phyloP scores from a whole-genome alignment of 805 yeast species.

The Wickerhamomyces chaumierensis region DNA sequence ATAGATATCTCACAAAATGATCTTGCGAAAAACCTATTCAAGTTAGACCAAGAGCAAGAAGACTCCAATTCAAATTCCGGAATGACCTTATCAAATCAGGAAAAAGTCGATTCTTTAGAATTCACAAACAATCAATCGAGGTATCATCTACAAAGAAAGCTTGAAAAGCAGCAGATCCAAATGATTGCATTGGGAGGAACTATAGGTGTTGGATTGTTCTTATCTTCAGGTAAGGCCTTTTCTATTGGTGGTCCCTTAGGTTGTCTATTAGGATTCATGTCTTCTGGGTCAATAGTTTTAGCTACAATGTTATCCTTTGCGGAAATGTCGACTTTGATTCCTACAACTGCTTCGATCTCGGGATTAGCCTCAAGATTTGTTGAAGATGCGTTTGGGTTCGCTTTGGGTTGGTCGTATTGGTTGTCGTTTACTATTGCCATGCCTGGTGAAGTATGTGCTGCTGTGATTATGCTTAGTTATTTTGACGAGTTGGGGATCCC shows the following conservation, averaged over 20 bases:
- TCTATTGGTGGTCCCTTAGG: slow-evolving; percentile 73
- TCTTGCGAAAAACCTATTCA: slow-evolving; percentile 1
- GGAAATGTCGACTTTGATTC: slow-evolving; percentile 71
- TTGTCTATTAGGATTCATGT: slow-evolving; percentile 50
- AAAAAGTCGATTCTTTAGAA: too few relatives aligned
- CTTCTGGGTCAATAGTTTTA: slow-evolving; percentile 55
- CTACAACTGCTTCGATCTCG: slow-evolving; percentile 69
- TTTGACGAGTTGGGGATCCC: slow-evolving; percentile 46
- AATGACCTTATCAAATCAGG: too few relatives aligned
- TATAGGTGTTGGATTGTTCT: slow-evolving; percentile 62
- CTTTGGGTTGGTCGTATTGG: slow-evolving; percentile 68
- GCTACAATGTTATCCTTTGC: slow-evolving; percentile 67
- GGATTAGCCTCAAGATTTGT: slow-evolving; percentile 67
- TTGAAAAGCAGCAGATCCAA: slow-evolving; percentile 58
- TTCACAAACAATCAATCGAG: slow-evolving; percentile 1
- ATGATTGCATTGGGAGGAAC: slow-evolving; percentile 76
- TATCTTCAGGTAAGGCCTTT: slow-evolving; percentile 64
- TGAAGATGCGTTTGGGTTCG: slow-evolving; percentile 69
- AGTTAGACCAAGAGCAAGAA: not conserved
- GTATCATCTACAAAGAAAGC: slow-evolving; percentile 38
- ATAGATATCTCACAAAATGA: slow-evolving; percentile 13
- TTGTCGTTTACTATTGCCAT: slow-evolving; percentile 59
- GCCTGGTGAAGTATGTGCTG: slow-evolving; percentile 75
- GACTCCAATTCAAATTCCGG: not conserved
- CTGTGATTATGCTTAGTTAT: slow-evolving; percentile 63